Evolutionary conservation across 805 yeast genomes (phyloP).

Genomic region (Yarrowia yakushimensis): DNA sequence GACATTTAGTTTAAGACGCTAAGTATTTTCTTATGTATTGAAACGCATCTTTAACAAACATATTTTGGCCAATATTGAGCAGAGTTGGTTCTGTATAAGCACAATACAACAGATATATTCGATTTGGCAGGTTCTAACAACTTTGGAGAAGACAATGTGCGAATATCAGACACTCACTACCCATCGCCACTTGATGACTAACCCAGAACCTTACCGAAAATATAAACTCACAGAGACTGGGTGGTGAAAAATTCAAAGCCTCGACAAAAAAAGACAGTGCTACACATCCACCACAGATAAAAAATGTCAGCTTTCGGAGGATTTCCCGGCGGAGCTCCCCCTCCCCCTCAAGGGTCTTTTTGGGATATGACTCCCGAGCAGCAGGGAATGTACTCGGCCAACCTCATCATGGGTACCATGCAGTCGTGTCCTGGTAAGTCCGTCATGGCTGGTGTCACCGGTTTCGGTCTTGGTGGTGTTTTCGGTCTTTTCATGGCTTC

Average conservation of each 20-base stretch:
- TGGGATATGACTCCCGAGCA: conserved; percentile 84
- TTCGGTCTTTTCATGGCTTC: conserved; percentile 85
- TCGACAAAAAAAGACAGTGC: too few species aligned
- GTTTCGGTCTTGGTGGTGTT: conserved; percentile 91
- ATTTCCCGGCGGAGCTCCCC: conserved; percentile 2
- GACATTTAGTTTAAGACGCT: too few species aligned
- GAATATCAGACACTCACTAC: not conserved
- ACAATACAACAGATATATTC: too few species aligned
- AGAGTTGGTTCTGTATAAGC: too few species aligned
- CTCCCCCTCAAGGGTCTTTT: conserved; percentile 37
- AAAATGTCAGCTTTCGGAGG: conserved; percentile 22
- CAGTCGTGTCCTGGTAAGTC: conserved; percentile 94
- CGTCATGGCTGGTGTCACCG: conserved; percentile 86
- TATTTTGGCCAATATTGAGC: too few species aligned
- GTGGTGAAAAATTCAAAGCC: conserved; percentile 21
- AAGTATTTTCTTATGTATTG: too few species aligned
- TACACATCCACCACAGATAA: not conserved
- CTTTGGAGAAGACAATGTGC: too few species aligned
- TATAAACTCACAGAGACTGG: not conserved
- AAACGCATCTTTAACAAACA: too few species aligned
- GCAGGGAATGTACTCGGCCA: conserved; percentile 88
- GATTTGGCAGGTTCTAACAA: too few species aligned
- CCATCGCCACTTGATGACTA: not conserved
- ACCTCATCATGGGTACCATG: conserved; percentile 77
- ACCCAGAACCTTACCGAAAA: conserved; percentile 8